Evolutionary conservation across 2,329 filamentous ascomycete species (phyloP).

Genomic region (Hortaea sp.): DNA sequence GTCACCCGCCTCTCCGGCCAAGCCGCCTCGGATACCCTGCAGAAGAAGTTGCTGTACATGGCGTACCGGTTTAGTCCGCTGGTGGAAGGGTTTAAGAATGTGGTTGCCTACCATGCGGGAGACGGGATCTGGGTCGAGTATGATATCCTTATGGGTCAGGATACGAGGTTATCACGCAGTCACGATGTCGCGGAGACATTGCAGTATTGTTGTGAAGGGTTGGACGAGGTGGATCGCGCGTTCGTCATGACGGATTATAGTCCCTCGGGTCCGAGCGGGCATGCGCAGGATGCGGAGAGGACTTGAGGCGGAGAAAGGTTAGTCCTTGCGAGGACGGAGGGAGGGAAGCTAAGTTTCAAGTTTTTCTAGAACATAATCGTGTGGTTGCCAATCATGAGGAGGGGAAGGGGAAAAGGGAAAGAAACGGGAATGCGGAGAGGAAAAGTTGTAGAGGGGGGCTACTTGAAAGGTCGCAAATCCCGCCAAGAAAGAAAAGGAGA

Average conservation of each 20-base stretch:
- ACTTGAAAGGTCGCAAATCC: no score
- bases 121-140: constrained; percentile 55
- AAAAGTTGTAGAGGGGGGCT: no score
- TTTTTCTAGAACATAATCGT: no score
- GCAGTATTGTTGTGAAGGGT: constrained; percentile 50
- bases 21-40: constrained; percentile 41
- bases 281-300: constrained; percentile 24
- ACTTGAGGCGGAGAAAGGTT: neutral
- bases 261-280: constrained; percentile 31
- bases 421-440: no score
- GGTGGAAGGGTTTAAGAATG: constrained; percentile 27
- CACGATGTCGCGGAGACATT: constrained; percentile 55
- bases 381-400: no score
- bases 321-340: neutral
- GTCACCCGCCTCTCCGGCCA: constrained; percentile 50
- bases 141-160: constrained; percentile 48
- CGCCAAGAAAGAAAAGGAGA: no score
- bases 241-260: constrained; percentile 44
- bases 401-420: no score
- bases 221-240: constrained; percentile 43
- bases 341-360: neutral
- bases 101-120: constrained; percentile 49
- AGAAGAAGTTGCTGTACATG: constrained; percentile 50
- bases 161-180: constrained; percentile 40
- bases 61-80: constrained; percentile 37